These are phyloP conservation scores for Juglanconis sp. DNA, from an alignment of 2,329 filamentous ascomycete species.

Conservation along the genomic window DNA sequence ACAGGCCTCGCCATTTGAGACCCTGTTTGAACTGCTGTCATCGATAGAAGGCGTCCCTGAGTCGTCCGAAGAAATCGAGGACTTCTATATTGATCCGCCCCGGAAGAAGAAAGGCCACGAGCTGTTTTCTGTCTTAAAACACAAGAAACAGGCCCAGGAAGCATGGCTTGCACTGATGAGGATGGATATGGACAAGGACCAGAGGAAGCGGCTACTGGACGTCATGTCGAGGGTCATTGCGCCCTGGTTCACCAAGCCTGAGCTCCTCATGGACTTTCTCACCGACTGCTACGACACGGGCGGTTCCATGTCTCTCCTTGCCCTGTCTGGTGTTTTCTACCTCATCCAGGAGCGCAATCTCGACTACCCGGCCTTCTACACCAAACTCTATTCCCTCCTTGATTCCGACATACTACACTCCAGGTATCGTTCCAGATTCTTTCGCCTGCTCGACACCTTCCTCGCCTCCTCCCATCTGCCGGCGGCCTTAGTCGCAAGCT, in stretches of 20 bases:
- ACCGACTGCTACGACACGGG: slow-evolving; percentile 90
- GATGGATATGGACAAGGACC: slow-evolving; percentile 62
- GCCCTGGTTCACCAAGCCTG: slow-evolving; percentile 85
- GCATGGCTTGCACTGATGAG: slow-evolving; percentile 80
- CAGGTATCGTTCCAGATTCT: slow-evolving; percentile 89
- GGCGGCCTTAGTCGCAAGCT: slow-evolving; percentile 85
- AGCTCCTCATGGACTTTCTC: slow-evolving; percentile 91
- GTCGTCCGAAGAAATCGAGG: slow-evolving; percentile 61
- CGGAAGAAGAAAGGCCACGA: slow-evolving; percentile 67
- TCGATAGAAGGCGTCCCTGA: slow-evolving; percentile 69
- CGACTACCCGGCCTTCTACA: slow-evolving; percentile 92
- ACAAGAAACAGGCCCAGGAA: slow-evolving; percentile 78
- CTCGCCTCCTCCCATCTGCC: slow-evolving; percentile 89
- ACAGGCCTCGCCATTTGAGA: slow-evolving; percentile 45
- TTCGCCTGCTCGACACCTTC: slow-evolving; percentile 88
- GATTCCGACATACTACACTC: slow-evolving; percentile 86
- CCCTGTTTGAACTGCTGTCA: slow-evolving; percentile 60
- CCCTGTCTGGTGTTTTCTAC: slow-evolving; percentile 90
- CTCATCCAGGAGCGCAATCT: slow-evolving; percentile 91
- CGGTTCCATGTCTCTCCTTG: slow-evolving; percentile 81
- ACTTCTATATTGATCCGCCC: slow-evolving; percentile 60
- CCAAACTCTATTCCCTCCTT: slow-evolving; percentile 88
- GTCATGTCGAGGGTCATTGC: slow-evolving; percentile 75
- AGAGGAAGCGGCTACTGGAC: slow-evolving; percentile 75
- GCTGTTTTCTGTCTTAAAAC: slow-evolving; percentile 62